Evolutionary conservation across 1,284 basidiomycete species (phyloP).

Genomic region (Ustilago crameri): DNA sequence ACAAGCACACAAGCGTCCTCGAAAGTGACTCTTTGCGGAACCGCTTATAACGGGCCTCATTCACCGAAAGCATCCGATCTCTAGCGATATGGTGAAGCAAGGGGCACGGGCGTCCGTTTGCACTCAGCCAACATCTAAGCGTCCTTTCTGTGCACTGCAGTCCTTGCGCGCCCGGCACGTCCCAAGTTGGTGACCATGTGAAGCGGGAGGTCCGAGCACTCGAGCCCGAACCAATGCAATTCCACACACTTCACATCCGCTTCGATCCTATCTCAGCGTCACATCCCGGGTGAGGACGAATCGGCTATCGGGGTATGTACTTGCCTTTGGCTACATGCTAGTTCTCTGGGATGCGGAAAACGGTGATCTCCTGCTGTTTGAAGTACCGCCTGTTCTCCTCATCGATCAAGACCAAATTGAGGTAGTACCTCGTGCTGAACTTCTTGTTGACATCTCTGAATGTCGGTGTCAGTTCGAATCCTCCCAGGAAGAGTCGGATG

Average conservation of each 20-base stretch:
- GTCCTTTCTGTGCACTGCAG: neutral
- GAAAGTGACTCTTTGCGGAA: too few relatives aligned
- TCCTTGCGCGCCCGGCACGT: neutral
- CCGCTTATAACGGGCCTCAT: too few relatives aligned
- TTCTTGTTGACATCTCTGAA: constrained; percentile 99
- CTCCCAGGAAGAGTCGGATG: constrained; percentile 95
- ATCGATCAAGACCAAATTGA: constrained; percentile 92
- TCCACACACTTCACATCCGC: too few relatives aligned
- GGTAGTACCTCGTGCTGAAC: constrained; percentile 93
- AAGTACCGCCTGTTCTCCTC: constrained; percentile 97
- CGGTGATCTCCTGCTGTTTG: constrained; percentile 72
- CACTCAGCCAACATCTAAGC: neutral
- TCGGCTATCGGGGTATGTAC: neutral
- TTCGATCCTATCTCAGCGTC: neutral
- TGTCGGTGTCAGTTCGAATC: constrained; percentile 97
- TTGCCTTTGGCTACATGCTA: neutral
- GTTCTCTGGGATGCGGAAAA: constrained; percentile 56
- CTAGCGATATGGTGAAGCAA: neutral
- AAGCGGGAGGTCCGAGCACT: neutral
- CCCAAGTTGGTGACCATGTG: neutral
- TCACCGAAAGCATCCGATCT: neutral
- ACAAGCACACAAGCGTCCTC: too few relatives aligned
- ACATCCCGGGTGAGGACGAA: neutral
- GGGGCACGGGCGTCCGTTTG: neutral
- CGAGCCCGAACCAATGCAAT: neutral